Evolutionary conservation across 495 filamentous ascomycete species (phyloP).

Genomic region (Hyaloscypha bicolor): DNA sequence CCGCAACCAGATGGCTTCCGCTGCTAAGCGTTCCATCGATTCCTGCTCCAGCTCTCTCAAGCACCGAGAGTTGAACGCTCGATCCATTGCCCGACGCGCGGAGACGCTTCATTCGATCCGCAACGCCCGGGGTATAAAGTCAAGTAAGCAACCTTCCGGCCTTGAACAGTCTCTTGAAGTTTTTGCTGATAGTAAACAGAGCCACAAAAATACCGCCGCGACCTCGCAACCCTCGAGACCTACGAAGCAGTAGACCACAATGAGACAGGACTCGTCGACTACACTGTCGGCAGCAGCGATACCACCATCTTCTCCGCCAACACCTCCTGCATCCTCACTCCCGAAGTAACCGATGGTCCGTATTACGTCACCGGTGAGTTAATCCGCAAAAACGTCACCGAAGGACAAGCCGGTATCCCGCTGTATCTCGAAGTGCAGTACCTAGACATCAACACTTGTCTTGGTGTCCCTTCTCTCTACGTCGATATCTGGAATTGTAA

Average conservation of each 20-base stretch:
- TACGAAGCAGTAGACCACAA: slow-evolving; percentile 45
- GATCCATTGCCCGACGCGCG: slow-evolving; percentile 40
- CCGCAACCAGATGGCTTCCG: slow-evolving; percentile 36
- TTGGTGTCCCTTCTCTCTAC: slow-evolving; percentile 49
- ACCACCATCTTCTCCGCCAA: slow-evolving; percentile 56
- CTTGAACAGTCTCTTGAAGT: no score
- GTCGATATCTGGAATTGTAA: slow-evolving; percentile 62
- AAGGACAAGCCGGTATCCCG: slow-evolving; percentile 49
- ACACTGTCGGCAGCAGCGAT: slow-evolving; percentile 48
- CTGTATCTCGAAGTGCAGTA: slow-evolving; percentile 57
- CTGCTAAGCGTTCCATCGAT: slow-evolving; percentile 41
- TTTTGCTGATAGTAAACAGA: not conserved
- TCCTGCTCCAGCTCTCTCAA: slow-evolving; percentile 38
- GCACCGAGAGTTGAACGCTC: slow-evolving; percentile 35
- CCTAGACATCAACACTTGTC: slow-evolving; percentile 55
- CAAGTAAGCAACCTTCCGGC: slow-evolving; percentile 38
- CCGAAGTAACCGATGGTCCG: slow-evolving; percentile 54
- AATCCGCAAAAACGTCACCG: slow-evolving; percentile 54
- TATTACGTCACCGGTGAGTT: slow-evolving; percentile 59
- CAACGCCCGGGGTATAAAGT: slow-evolving; percentile 49
- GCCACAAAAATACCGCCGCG: slow-evolving; percentile 41
- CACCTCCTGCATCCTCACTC: slow-evolving; percentile 49
- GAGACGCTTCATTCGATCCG: slow-evolving; percentile 46
- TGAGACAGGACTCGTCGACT: slow-evolving; percentile 42
- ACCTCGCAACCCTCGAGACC: slow-evolving; percentile 41